These are phyloP conservation scores for Hymenoscyphus repandus DNA, from an alignment of 2,329 filamentous ascomycete species.

Conservation along the genomic window DNA sequence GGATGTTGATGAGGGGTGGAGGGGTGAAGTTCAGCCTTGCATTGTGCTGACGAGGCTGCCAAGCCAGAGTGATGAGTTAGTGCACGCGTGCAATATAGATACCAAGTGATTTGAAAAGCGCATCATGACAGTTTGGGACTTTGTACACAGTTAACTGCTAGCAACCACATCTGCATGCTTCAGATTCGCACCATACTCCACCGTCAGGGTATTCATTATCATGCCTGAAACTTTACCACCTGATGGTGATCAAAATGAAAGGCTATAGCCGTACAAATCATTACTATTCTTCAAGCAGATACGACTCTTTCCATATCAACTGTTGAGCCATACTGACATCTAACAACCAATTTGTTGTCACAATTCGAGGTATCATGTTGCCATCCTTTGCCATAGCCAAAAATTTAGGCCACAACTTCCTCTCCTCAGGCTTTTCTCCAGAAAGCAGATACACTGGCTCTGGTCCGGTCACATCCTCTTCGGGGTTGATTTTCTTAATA, in stretches of 20 bases:
- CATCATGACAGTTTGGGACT: too few relatives aligned
- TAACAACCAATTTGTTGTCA: slow-evolving; percentile 83
- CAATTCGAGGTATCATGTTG: slow-evolving; percentile 75
- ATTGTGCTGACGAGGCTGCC: background rate
- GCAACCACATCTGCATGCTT: too few relatives aligned
- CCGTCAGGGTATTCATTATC: background rate
- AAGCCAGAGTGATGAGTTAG: background rate
- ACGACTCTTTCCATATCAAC: slow-evolving; percentile 61
- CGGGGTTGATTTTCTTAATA: slow-evolving; percentile 56
- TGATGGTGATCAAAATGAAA: too few relatives aligned
- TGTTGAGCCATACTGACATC: slow-evolving; percentile 86
- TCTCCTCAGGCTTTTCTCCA: slow-evolving; percentile 60
- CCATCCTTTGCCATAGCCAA: slow-evolving; percentile 70
- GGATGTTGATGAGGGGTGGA: background rate
- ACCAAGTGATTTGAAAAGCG: too few relatives aligned
- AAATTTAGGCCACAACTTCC: slow-evolving; percentile 74
- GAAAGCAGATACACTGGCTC: slow-evolving; percentile 82
- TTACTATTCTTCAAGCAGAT: slow-evolving; percentile 35
- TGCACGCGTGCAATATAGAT: too few relatives aligned
- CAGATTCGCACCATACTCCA: background rate
- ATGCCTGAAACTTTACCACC: background rate
- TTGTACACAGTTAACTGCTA: too few relatives aligned
- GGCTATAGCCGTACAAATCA: too few relatives aligned
- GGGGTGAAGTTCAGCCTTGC: background rate
- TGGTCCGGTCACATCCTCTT: slow-evolving; percentile 53